These are phyloP conservation scores for Rhodotorula paludigena DNA, from an alignment of 768 basidiomycete species.

Conservation along the genomic window DNA sequence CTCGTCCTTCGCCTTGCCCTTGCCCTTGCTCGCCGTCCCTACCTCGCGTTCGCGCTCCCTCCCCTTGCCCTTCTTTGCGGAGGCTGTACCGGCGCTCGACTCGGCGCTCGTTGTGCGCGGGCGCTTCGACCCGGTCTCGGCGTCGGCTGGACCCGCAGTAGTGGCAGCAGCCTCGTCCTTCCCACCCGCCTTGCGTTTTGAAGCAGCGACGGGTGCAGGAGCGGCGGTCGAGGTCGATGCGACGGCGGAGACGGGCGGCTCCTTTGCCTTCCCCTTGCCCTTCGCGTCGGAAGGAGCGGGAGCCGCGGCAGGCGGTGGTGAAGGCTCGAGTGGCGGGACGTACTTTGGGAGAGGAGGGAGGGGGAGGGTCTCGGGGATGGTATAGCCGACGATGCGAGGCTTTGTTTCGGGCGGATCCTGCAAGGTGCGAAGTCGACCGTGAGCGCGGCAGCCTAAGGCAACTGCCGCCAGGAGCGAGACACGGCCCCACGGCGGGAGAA, in stretches of 20 bases:
- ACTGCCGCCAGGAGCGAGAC: background rate
- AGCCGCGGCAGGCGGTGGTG: background rate
- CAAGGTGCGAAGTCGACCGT: background rate
- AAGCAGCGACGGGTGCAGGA: background rate
- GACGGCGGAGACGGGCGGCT: background rate
- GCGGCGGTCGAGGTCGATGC: background rate
- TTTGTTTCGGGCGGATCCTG: slow-evolving; percentile 1
- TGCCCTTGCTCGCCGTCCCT: background rate
- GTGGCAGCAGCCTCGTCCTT: background rate
- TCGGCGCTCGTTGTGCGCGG: slow-evolving; percentile 4
- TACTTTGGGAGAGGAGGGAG: slow-evolving; percentile 40
- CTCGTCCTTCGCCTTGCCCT: background rate
- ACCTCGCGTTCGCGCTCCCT: background rate
- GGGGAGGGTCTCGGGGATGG: slow-evolving; percentile 29
- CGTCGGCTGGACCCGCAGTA: too few relatives aligned
- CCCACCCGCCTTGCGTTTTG: slow-evolving; percentile 15
- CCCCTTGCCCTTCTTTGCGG: background rate
- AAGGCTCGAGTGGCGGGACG: slow-evolving; percentile 20
- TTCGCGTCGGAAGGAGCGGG: slow-evolving; percentile 5
- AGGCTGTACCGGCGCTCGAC: background rate
- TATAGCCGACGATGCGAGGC: slow-evolving; percentile 35
- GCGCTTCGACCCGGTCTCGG: slow-evolving; percentile 1
- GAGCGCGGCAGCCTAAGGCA: background rate
- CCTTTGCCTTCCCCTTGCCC: slow-evolving; percentile 15
- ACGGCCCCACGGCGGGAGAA: too few relatives aligned